These are phyloP conservation scores for Hansenula lynferdii DNA, from an alignment of 1,139 yeast genomes.

Conservation along the genomic window DNA sequence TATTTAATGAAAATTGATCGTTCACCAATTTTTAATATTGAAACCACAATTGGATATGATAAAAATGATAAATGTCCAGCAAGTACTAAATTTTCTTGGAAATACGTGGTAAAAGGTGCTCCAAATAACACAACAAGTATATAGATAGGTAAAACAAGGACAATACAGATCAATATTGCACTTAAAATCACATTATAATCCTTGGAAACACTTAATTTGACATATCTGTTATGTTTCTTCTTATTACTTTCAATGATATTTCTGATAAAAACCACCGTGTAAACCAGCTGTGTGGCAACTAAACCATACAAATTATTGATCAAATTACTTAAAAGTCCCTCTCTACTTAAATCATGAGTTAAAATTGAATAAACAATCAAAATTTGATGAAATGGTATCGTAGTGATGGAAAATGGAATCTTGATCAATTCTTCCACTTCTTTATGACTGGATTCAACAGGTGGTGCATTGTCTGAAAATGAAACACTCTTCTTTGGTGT, in stretches of 20 bases:
- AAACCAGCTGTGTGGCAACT: conserved; percentile 10
- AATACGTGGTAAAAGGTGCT: conserved; percentile 64
- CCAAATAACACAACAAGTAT: conserved; percentile 66
- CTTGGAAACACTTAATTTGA: conserved; percentile 6
- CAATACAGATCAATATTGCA: conserved; percentile 23
- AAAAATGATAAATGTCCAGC: conserved; percentile 63
- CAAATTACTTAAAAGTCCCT: conserved; percentile 4
- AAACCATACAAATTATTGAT: conserved; percentile 5
- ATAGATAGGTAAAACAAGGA: conserved; percentile 50
- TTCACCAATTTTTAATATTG: conserved; percentile 55
- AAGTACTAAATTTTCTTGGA: conserved; percentile 56
- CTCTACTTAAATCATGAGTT: conserved; percentile 5
- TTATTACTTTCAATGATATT: conserved; percentile 6
- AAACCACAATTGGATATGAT: conserved; percentile 51
- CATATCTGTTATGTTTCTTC: conserved; percentile 3
- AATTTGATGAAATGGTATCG: conserved; percentile 48
- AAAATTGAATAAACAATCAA: conserved; percentile 28
- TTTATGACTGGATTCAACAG: conserved; percentile 18
- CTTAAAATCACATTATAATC: conserved; percentile 14
- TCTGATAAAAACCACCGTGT: conserved; percentile 5
- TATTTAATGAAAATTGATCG: conserved; percentile 44
- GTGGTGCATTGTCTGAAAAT: conserved; percentile 30
- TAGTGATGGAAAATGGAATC: conserved; percentile 25
- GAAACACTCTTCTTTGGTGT: conserved; percentile 31
- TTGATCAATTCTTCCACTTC: conserved; percentile 23